Base-by-base conservation (phyloP, 164 flowering plant species). In the Vitis cinerea region DNA sequence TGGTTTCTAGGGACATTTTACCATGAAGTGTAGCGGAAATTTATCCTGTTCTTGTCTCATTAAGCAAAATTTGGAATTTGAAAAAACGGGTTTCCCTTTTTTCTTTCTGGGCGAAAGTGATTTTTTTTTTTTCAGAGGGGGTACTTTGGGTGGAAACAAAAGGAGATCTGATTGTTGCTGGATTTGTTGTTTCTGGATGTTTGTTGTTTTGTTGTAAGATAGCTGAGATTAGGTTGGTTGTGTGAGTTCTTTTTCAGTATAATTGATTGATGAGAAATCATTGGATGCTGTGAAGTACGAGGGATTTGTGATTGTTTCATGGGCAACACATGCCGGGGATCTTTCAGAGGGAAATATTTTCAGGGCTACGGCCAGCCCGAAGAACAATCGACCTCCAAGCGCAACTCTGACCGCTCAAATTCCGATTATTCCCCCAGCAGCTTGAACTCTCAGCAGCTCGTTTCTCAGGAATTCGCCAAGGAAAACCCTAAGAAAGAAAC, bases 311-410 rank as follows among this genome's bases (percentile, higher is more conserved):
- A 51, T 66, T 80, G 90, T 87, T 94, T 86, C 85, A 94, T 94
- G 98, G 98, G 98, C 97, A 94, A 94, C 73, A 79, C 97, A 86
- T 94, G 98, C 90, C 93, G 97, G 66, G 95, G 97, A 80, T 88
- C 98, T 82, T 84, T 87, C 70, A 83, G 82, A 75, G 81, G 82
- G 31, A 89, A 82, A 84, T 29, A 75, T 60, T 74, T 79, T 74
- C 85, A 84, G 82, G 95, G 90, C 84, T 70, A 77, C 83, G 70
- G 17, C 66, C 79, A 84, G 83, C 90, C 97, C 82, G 79, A 80
- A 52, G 86, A 87, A 55, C 78, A 66, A 1, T 74, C 83, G 30
- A 70, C 58, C 59, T 84, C 91, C 65, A 86, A 73, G 74, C 75
- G 66, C 13, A 74, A 72, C 75, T 83, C 87, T 15, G 79, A 83